phyloP scores from a whole-genome alignment of 1,284 basidiomycete species.

The Marasmius sp. region DNA sequence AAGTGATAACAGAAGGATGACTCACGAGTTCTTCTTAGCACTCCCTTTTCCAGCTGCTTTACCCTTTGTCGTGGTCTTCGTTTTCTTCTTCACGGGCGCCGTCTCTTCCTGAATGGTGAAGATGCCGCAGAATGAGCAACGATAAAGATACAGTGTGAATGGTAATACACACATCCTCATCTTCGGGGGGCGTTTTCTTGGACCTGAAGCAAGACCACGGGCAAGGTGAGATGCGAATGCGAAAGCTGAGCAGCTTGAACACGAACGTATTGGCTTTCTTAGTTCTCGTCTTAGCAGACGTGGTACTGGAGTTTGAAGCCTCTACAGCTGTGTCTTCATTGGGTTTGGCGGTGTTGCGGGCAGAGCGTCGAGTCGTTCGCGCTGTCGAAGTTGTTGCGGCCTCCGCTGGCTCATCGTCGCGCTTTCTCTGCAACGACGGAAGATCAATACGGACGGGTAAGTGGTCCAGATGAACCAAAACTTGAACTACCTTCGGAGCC shows the following conservation, averaged over 20 bases:
- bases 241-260: neutral
- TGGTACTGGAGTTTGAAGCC: conserved; percentile 23
- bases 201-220: neutral
- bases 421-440: conserved; percentile 37
- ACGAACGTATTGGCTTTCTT: conserved; percentile 13
- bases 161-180: neutral
- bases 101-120: neutral
- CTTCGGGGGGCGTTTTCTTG: conserved; percentile 1
- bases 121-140: neutral
- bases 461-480: neutral
- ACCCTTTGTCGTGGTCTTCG: conserved; percentile 4
- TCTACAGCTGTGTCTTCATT: conserved; percentile 23
- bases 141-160: neutral
- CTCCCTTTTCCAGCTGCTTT: conserved; percentile 5
- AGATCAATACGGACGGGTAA: too few relatives aligned
- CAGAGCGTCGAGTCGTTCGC: conserved; percentile 49
- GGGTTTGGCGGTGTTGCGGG: conserved; percentile 29
- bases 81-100: conserved; percentile 11
- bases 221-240: too few relatives aligned
- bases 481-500: neutral
- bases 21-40: conserved; percentile 7
- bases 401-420: conserved; percentile 30
- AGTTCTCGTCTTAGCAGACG: conserved; percentile 17
- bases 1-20: neutral
- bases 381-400: conserved; percentile 33